Evolutionary conservation across 306 rosid genomes (phyloP), one percentile per base, ranked within the genome.

Genomic region (Pyrus pyrifolia): DNA sequence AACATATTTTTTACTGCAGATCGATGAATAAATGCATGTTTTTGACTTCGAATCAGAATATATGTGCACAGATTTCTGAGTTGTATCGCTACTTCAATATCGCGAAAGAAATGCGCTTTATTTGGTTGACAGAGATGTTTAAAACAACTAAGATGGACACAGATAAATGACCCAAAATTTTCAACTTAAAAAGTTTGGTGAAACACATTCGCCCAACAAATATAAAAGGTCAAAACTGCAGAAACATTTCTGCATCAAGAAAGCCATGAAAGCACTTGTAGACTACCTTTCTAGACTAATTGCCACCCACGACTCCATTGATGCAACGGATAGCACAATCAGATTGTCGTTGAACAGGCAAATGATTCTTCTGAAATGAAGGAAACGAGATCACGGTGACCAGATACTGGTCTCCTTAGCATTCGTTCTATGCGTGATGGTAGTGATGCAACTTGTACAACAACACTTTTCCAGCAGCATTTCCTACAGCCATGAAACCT

Each of bases 401-500:
- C 22, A 21, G n/a, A n/a, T n/a, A n/a, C n/a, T n/a, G n/a, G n/a
- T 6, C 4, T 18, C 13, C 65, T 18, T 4, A 53, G 52, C 71
- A 71, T 35, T 57, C 23, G 38, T 25, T 75, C 78, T 82, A 82
- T 11, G 88, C 88, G 59, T 80, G 82, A 59, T 61, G 76, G 67
- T 87, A 85, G 75, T 87, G 91, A 58, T 87, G 87, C 64, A 83
- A 42, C 82, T 80, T 85, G 80, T 87, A 93, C 74, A 93, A 61
- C 63, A 91, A 67, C 27, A 91, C 98, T 68, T 80, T 93, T 68
- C 98, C 98, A 40, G 91, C 79, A 61, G 90, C 86, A 25, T 87
- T 92, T 79, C 97, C 97, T 51, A 88, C 75, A 13, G 96, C 98
- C 97, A 93, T 89, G 89, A 87, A 93, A 40, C 96, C 96, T 33